These are phyloP conservation scores for Coemansia sp. DNA, from an alignment of 192 early-diverging fungal species.

Conservation along the genomic window DNA sequence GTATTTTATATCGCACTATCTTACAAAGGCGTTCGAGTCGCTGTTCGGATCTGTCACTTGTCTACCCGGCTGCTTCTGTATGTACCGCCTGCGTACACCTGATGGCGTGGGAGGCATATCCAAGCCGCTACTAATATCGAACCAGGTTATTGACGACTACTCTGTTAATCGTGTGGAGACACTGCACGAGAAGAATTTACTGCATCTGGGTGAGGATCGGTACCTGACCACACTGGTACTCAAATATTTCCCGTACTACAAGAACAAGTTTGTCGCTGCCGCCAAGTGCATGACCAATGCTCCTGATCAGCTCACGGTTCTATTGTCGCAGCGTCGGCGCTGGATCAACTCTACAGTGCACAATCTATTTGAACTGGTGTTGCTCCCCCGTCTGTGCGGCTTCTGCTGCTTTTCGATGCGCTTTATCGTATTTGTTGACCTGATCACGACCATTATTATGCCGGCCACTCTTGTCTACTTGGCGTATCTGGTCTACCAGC, in stretches of 20 bases:
- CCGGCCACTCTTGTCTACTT: slow-evolving; percentile 89
- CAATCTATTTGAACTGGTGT: slow-evolving; percentile 92
- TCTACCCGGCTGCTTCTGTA: slow-evolving; percentile 98
- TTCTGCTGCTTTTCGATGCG: slow-evolving; percentile 98
- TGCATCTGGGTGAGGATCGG: slow-evolving; percentile 97
- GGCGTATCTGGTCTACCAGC: slow-evolving; percentile 75
- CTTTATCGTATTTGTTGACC: slow-evolving; percentile 92
- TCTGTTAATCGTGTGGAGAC: slow-evolving; percentile 93
- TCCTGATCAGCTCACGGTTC: slow-evolving; percentile 88
- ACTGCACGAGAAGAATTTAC: slow-evolving; percentile 97
- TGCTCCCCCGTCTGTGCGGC: slow-evolving; percentile 91
- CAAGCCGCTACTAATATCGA: slow-evolving; percentile 85
- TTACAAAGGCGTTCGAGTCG: slow-evolving; percentile 97
- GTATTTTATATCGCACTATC: slow-evolving; percentile 96
- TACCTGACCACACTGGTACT: slow-evolving; percentile 93
- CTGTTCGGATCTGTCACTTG: slow-evolving; percentile 97
- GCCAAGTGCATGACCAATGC: slow-evolving; percentile 92
- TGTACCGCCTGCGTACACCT: slow-evolving; percentile 94
- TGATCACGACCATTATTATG: slow-evolving; percentile 89
- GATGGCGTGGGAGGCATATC: slow-evolving; percentile 61
- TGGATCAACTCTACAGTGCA: slow-evolving; percentile 99
- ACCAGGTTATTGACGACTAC: slow-evolving; percentile 90
- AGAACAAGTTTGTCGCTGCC: slow-evolving; percentile 89
- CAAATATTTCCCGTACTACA: slow-evolving; percentile 97
- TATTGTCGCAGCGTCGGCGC: slow-evolving; percentile 96